Evolutionary conservation across 1,284 basidiomycete species (phyloP), one percentile per base, ranked within the genome.

Genomic region (Ceratobasidium sp.): DNA sequence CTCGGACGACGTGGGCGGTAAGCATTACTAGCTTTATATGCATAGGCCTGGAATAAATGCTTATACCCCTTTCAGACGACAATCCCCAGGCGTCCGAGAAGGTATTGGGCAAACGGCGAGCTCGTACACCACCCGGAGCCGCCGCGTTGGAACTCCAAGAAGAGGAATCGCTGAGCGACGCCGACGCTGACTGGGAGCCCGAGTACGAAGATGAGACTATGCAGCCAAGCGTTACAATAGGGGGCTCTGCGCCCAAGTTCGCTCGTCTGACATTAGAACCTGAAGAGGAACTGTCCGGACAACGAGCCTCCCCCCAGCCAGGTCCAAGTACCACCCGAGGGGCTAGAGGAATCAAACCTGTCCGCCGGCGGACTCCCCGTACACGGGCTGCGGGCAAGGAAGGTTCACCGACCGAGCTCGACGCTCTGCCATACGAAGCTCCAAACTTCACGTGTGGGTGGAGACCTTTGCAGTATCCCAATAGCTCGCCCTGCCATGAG

Each of bases 111-210:
- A 70, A 70, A 46, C 54, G 54, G 25, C 67, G 67, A 38, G 67
- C 67, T 23, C 66, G 66, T 46, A 58, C 51, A 18, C 56, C 67
- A 21, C 54, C 67, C 9, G 56, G 28, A 28, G 7, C 54, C 21
- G 7, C 54, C 21, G 28, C 30, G 18, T 42, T 44, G 12, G 56
- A 59, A 42, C 9, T 16, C 9, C 46, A 70, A 49, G 67, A 59
- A 18, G 67, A 70, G n/a, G 67, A 70, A n/a, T 70, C 67, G 3
- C 42, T 70, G 12, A 70, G 67, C 23, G 67, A 70, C 42, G 56
- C 54, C 14, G 67, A 70, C 38, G 67, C 54, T 2, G 67, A 59
- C n/a, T 70, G 67, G 67, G 67, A 70, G 21, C 67, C 67, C 9
- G 64, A 67, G 18, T 33, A 46, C 60, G 62, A 64, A 14, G 30